Base-by-base conservation (phyloP, 352 stramenopile species). In the Phytophthora chlamydospora region DNA sequence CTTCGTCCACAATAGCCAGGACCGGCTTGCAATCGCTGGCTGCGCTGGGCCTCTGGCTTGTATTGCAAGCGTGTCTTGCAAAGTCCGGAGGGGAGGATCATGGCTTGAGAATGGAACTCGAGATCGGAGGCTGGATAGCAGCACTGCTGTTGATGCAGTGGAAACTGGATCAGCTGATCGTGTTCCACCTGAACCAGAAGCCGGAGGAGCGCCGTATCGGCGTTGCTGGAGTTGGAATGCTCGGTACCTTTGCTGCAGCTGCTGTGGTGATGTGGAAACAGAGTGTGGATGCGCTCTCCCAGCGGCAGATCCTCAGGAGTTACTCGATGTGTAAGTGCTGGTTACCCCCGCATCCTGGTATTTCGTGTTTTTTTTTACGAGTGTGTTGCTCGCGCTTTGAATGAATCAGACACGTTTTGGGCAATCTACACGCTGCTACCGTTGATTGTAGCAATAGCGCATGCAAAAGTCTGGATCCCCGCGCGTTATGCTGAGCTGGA, bases 401-500 rank as follows among this genome's bases (percentile, higher is more conserved):
- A 59, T 38, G 7, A 7, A 33, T 16, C 21, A 71, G 66, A 58
- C 6, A 46, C 41, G 11, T 88, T 85, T 52, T 58, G 63, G 21
- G 31, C 61, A 38, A 50, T 78, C 9, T 83, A 82, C 43, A 24
- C 73, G 33, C 24, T 71, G 7, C 36, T 78, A 0, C 78, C 78
- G 17, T 47, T 68, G 2, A 12, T 78, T 5, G 52, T 88, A 17
- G 49, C 54, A 12, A 27, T 83, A 6, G 73, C 73, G 0, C 76
- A 85, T 38, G 55, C 63, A 42, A 71, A 72, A 32, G 61, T 75
- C 21, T 88, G 76, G 76, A 63, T 88, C 4, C 78, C 73, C 10
- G 78, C 78, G 24, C 68, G 78, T 42, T 78, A 78, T 58, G 64
- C 62, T 6, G 66, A 80, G 33, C 48, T 91, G 6, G 73, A 85